Percentiles rank a stretch among this genome's conserved stretches.
Evolutionary conservation across 116 monocot species (phyloP).

Genomic region (Thalassia testudinum): DNA sequence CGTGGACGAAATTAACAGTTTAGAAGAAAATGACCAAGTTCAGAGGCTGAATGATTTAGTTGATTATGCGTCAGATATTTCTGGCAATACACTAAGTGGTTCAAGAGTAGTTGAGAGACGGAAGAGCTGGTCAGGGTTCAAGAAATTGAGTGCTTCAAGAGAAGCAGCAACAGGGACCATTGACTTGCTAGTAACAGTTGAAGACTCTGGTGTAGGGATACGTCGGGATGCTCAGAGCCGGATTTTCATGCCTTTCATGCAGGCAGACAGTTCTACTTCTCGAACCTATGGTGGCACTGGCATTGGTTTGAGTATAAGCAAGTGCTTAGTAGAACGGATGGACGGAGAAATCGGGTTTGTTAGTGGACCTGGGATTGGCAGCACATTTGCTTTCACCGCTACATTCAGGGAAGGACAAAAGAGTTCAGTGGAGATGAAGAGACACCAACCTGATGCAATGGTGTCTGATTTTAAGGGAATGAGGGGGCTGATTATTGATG

Average conservation of each 20-base stretch:
- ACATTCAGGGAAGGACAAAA: constrained; percentile 27
- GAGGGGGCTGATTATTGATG: constrained; percentile 56
- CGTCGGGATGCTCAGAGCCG: constrained; percentile 62
- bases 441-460: constrained; percentile 20
- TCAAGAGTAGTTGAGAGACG: constrained; percentile 30
- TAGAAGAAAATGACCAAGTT: constrained; percentile 5
- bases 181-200: constrained; percentile 55
- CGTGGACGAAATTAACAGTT: constrained; percentile 32
- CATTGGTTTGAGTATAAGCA: constrained; percentile 83
- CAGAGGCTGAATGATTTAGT: constrained; percentile 1
- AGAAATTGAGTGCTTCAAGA: constrained; percentile 12
- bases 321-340: constrained; percentile 69
- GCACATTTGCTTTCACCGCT: constrained; percentile 70
- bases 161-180: constrained; percentile 22
- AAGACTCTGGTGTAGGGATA: constrained; percentile 84
- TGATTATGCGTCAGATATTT: constrained; percentile 7
- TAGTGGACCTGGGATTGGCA: constrained; percentile 53
- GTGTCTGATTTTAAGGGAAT: constrained; percentile 52
- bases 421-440: constrained; percentile 34
- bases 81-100: constrained; percentile 46
- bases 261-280: constrained; percentile 89
- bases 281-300: constrained; percentile 85
- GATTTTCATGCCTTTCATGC: constrained; percentile 93
- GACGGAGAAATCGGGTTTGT: constrained; percentile 73
- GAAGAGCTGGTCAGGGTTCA: constrained; percentile 52